Evolutionary conservation across 805 yeast genomes (phyloP).

Genomic region (Starmerella kuoi): DNA sequence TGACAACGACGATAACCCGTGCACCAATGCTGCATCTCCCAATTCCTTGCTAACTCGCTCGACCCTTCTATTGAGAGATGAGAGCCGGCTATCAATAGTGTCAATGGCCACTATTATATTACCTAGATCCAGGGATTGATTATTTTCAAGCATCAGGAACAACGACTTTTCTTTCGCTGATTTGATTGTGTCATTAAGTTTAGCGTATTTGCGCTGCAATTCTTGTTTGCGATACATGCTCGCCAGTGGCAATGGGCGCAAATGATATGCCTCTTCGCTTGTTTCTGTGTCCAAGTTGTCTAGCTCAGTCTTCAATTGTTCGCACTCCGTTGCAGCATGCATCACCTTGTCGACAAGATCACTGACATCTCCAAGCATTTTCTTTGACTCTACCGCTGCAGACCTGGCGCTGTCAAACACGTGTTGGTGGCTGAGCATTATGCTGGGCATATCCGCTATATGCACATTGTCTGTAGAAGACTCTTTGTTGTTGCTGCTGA

Average conservation of each 20-base stretch:
- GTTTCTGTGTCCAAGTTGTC: not conserved
- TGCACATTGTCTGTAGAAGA: not conserved
- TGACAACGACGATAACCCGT: too few species aligned
- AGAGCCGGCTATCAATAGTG: conserved; percentile 10
- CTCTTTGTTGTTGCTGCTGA: not conserved
- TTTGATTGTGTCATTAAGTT: not conserved
- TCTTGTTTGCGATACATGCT: not conserved
- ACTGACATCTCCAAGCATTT: not conserved
- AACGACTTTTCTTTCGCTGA: conserved; percentile 1
- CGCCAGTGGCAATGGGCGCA: conserved; percentile 10
- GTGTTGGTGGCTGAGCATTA: not conserved
- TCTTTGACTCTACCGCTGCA: not conserved
- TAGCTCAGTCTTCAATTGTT: not conserved
- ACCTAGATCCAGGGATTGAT: not conserved
- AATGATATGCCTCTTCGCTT: conserved; percentile 5
- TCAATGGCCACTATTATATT: conserved; percentile 5
- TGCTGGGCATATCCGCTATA: not conserved
- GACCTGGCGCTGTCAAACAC: not conserved
- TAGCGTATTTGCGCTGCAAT: not conserved
- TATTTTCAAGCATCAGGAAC: conserved; percentile 1
- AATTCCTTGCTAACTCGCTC: too few species aligned
- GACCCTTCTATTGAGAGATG: not conserved
- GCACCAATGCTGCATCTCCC: too few species aligned
- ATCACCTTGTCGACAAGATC: not conserved
- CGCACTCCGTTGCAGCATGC: too few species aligned